Conservation (phyloP, 805 yeast genomes). For the Candida incommunis region DNA sequence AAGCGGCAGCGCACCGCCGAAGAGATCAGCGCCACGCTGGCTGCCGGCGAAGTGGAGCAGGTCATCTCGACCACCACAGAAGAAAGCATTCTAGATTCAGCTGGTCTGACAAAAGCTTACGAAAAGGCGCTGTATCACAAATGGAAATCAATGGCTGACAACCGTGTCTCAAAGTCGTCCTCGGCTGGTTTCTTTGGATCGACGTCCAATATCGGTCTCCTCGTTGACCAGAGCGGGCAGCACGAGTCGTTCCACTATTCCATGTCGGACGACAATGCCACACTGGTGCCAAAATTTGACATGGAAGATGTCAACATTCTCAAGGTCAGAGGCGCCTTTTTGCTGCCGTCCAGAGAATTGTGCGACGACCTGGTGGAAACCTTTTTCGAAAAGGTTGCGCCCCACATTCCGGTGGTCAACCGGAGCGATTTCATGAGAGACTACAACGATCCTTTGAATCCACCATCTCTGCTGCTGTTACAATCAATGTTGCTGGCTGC, state of each 20-base stretch:
- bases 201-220: slow-evolving; percentile 34
- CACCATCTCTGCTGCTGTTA: slow-evolving; percentile 49
- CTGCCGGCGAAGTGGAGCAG: neutral
- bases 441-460: slow-evolving; percentile 39
- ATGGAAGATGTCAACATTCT: slow-evolving; percentile 53
- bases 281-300: slow-evolving; percentile 22
- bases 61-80: neutral
- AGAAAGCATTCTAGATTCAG: slow-evolving; percentile 3
- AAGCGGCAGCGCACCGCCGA: neutral
- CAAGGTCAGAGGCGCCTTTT: slow-evolving; percentile 54
- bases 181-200: slow-evolving; percentile 24
- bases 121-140: slow-evolving; percentile 14
- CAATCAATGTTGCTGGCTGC: slow-evolving; percentile 63
- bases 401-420: slow-evolving; percentile 54
- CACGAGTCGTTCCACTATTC: slow-evolving; percentile 31
- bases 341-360: slow-evolving; percentile 45
- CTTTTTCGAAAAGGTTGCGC: slow-evolving; percentile 53
- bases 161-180: slow-evolving; percentile 1
- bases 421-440: slow-evolving; percentile 44
- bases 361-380: slow-evolving; percentile 45
- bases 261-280: slow-evolving; percentile 9
- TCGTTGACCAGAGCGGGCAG: slow-evolving; percentile 27
- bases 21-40: slow-evolving; percentile 2
- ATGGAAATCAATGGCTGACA: slow-evolving; percentile 1
- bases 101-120: slow-evolving; percentile 17